Conservation (phyloP, 2,329 filamentous ascomycete species). For the Penicillium sp. region DNA sequence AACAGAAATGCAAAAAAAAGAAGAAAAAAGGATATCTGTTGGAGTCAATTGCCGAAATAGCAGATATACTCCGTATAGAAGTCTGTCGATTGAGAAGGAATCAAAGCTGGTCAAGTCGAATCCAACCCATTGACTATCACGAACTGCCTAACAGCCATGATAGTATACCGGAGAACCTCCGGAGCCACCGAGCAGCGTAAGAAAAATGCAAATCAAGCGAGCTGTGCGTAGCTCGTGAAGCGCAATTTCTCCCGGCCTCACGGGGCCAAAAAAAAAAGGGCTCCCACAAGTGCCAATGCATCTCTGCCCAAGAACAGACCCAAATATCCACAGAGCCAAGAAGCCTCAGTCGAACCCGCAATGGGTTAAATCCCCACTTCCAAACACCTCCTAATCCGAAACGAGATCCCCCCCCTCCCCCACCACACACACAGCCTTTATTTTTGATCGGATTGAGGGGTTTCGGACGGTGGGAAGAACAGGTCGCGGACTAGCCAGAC, state of each 20-base stretch:
- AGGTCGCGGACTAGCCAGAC: conserved; percentile 42
- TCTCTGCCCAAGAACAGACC: neutral
- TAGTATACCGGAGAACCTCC: neutral
- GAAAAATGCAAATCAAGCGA: neutral
- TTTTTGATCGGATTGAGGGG: conserved; percentile 8
- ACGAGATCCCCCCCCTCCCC: neutral
- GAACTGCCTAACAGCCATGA: neutral
- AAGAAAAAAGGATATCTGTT: neutral
- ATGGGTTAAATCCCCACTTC: neutral
- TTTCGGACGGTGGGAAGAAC: conserved; percentile 32
- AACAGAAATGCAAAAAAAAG: neutral
- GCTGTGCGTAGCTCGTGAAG: neutral
- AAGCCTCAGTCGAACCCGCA: neutral
- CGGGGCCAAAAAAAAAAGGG: neutral
- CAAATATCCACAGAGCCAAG: neutral
- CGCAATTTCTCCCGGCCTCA: neutral
- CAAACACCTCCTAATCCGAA: neutral
- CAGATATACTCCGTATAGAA: neutral
- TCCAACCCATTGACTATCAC: neutral
- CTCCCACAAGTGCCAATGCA: neutral
- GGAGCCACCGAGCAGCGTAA: neutral
- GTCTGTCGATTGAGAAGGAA: too few species aligned
- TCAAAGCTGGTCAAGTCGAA: neutral
- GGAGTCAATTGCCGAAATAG: neutral
- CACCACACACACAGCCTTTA: neutral